Conservation (phyloP, 2,329 filamentous ascomycete species). For the Epichloe elymi region DNA sequence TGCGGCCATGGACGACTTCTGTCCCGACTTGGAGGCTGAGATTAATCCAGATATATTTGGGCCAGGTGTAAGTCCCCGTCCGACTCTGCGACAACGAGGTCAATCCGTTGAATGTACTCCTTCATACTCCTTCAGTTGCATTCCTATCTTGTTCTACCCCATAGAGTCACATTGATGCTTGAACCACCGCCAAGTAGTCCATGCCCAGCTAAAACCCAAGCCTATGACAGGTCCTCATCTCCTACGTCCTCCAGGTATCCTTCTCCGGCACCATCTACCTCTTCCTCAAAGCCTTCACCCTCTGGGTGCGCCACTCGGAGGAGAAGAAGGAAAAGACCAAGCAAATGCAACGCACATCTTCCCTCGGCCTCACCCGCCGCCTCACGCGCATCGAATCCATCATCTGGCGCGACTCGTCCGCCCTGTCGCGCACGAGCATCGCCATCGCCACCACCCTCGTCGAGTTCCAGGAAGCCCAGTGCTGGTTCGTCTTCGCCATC, state of each 20-base stretch:
- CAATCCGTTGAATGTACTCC: too few species aligned
- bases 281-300: conserved; percentile 21
- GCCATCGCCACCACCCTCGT: conserved; percentile 27
- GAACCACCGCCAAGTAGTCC: too few species aligned
- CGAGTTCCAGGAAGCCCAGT: conserved; percentile 27
- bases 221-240: conserved; percentile 21
- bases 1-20: conserved; percentile 21
- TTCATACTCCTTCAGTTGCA: too few species aligned
- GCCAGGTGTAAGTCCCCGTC: conserved; percentile 18
- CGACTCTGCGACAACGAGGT: too few species aligned
- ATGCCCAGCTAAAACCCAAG: too few species aligned
- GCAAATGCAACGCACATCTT: neutral
- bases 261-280: conserved; percentile 22
- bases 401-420: conserved; percentile 24
- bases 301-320: conserved; percentile 21
- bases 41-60: conserved; percentile 28
- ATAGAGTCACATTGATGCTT: too few species aligned
- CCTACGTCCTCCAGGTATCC: conserved; percentile 24
- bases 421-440: conserved; percentile 24
- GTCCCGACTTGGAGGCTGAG: conserved; percentile 22
- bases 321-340: conserved; percentile 7
- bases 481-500: conserved; percentile 27
- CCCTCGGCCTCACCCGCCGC: conserved; percentile 13
- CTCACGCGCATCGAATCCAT: conserved; percentile 23
- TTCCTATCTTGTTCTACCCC: too few species aligned